These are phyloP conservation scores for Periconia sp. DNA, from an alignment of 2,329 filamentous ascomycete species.

Conservation along the genomic window DNA sequence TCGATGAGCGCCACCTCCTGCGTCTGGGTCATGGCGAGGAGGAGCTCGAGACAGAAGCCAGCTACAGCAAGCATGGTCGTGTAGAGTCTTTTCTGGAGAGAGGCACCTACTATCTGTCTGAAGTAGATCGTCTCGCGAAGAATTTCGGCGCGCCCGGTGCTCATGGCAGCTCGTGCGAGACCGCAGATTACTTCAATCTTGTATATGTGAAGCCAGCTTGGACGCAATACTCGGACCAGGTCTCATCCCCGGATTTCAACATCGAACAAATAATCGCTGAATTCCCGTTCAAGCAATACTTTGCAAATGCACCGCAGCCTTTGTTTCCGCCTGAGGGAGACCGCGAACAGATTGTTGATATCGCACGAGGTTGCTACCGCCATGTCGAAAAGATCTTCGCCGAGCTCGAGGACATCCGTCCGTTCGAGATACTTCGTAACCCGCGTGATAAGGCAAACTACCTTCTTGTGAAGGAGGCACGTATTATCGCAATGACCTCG, in stretches of 20 bases:
- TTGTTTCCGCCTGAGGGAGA: conserved; percentile 74
- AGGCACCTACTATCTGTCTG: conserved; percentile 74
- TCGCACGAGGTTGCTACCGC: conserved; percentile 82
- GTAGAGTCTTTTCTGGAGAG: conserved; percentile 96
- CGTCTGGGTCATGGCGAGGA: conserved; percentile 95
- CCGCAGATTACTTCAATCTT: conserved; percentile 92
- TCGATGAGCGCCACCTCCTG: conserved; percentile 91
- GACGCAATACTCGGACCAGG: conserved; percentile 78
- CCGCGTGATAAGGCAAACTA: conserved; percentile 96
- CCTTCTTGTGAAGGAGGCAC: conserved; percentile 91
- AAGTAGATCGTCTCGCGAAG: conserved; percentile 84
- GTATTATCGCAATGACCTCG: conserved; percentile 97
- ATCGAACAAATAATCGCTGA: conserved; percentile 68
- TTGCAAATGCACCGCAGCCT: conserved; percentile 84
- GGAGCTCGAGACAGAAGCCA: conserved; percentile 83
- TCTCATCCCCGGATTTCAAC: conserved; percentile 62
- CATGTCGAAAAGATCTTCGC: conserved; percentile 91
- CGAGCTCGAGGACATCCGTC: conserved; percentile 89
- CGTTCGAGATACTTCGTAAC: conserved; percentile 90
- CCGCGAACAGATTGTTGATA: conserved; percentile 72
- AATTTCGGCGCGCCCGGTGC: conserved; percentile 88
- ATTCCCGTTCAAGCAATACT: conserved; percentile 91
- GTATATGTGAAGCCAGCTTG: conserved; percentile 90
- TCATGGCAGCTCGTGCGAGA: conserved; percentile 96
- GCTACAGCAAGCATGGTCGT: conserved; percentile 91